phyloP scores from a whole-genome alignment of 306 rosid species.

The Carpinus fangiana region DNA sequence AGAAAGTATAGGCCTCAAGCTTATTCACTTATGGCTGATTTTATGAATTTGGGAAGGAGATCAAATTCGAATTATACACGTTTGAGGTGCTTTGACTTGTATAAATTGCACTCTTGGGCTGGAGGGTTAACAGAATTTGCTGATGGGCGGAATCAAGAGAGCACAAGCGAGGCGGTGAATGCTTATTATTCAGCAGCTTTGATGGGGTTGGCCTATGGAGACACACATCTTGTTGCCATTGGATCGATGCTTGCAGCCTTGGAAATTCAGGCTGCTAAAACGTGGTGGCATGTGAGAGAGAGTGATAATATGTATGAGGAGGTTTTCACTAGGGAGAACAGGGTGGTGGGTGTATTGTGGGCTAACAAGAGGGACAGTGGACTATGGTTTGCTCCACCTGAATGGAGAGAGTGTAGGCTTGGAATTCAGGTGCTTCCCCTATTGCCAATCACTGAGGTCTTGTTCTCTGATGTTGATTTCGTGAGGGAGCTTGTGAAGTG shows the following conservation, averaged over 20 bases:
- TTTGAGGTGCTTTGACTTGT: slow-evolving; percentile 73
- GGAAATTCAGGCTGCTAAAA: slow-evolving; percentile 69
- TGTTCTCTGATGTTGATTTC: slow-evolving; percentile 61
- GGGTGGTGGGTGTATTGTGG: slow-evolving; percentile 73
- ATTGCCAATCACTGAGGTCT: slow-evolving; percentile 60
- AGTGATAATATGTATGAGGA: slow-evolving; percentile 49
- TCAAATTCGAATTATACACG: slow-evolving; percentile 52
- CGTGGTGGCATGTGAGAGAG: slow-evolving; percentile 82
- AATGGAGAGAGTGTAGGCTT: slow-evolving; percentile 69
- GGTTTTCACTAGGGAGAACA: slow-evolving; percentile 58
- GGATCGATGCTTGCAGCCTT: slow-evolving; percentile 68
- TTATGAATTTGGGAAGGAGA: slow-evolving; percentile 48
- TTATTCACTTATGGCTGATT: slow-evolving; percentile 68
- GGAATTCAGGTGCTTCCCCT: slow-evolving; percentile 82
- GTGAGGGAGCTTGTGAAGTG: slow-evolving; percentile 75
- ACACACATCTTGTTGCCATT: slow-evolving; percentile 44
- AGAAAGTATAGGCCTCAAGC: slow-evolving; percentile 63
- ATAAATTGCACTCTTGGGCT: slow-evolving; percentile 85
- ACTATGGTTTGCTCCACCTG: slow-evolving; percentile 85
- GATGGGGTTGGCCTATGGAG: slow-evolving; percentile 79
- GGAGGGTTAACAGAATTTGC: slow-evolving; percentile 78
- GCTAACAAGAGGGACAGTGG: slow-evolving; percentile 83
- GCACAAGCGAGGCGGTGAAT: slow-evolving; percentile 80
- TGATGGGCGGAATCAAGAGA: slow-evolving; percentile 87
- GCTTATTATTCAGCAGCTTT: slow-evolving; percentile 83